Evolutionary conservation across 495 filamentous ascomycete species (phyloP).

Genomic region (Daldinia concentrica): DNA sequence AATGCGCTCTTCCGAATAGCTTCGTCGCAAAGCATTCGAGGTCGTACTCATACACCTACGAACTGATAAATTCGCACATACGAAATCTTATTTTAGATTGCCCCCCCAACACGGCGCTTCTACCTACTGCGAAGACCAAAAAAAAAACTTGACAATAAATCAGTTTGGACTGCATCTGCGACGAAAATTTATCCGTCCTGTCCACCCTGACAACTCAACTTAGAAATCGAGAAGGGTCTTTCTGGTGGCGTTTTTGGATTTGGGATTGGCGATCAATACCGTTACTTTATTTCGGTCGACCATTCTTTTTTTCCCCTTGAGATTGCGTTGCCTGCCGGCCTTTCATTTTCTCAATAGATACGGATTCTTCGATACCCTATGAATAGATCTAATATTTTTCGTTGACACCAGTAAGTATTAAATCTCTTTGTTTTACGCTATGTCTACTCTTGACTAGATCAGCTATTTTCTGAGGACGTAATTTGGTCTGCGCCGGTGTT

Average conservation of each 20-base stretch:
- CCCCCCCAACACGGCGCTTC: constrained; percentile 9
- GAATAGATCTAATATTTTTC: constrained; percentile 51
- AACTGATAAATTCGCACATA: constrained; percentile 8
- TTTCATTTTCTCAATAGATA: constrained; percentile 45
- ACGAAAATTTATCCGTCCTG: neutral
- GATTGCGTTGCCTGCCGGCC: constrained; percentile 11
- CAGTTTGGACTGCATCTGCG: neutral
- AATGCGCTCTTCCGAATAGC: constrained; percentile 48
- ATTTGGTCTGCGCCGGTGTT: constrained; percentile 30
- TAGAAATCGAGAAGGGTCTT: constrained; percentile 24
- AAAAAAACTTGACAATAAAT: constrained; percentile 7
- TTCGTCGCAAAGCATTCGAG: constrained; percentile 44
- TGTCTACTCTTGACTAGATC: neutral
- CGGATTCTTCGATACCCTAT: constrained; percentile 51
- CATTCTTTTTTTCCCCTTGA: constrained; percentile 26
- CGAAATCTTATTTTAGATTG: constrained; percentile 31
- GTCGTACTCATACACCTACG: constrained; percentile 24
- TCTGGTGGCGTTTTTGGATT: constrained; percentile 40
- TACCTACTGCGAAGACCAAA: neutral
- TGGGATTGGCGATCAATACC: constrained; percentile 33
- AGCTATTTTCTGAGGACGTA: constrained; percentile 3
- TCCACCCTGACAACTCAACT: constrained; percentile 28
- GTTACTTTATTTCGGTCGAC: constrained; percentile 18
- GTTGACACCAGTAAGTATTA: constrained; percentile 44
- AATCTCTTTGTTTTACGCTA: constrained; percentile 14